Evolutionary conservation across 192 early-diverging fungal species (phyloP), one percentile per base, ranked within the genome.

Genomic region (Thamnidium elegans): DNA sequence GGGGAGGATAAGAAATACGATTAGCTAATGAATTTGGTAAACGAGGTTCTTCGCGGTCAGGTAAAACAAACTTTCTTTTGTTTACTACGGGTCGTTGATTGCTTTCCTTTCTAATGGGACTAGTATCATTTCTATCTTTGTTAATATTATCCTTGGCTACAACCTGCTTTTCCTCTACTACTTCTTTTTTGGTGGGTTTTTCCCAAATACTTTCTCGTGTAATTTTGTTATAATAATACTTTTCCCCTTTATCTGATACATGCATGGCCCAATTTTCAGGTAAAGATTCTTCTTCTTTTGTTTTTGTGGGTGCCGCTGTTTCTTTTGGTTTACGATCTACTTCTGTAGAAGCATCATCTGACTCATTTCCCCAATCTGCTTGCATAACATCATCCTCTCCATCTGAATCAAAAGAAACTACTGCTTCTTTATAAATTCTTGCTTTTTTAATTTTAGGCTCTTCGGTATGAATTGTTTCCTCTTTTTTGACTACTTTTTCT

Each of bases 151-250:
- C 20, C 5, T 50, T 50, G 48, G 6, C 13, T 0, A 15, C 9
- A 54, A 26, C 11, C n/a, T 54, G 21, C 7, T 54, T n/a, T 13
- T 30, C 23, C 11, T 54, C 52, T 54, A 13, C 15, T 21, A 15
- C 1, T 15, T 30, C 30, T 31, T 55, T n/a, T 21, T 31, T 7
- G 20, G 47, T 50, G 34, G 62, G 62, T 19, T 31, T 15, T 20
- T 63, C 48, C 62, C 62, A 63, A 14, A 52, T 17, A 36, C 62
- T 45, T n/a, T 50, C 26, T 32, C 47, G 39, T 7, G 43, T 48
- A 15, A 47, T 52, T 52, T 42, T 46, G n/a, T 63, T 63, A 45
- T 63, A 63, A 26, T 63, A 63, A 23, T 63, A 63, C 1, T 47
- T 36, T 36, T 63, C 62, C n/a, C 62, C 45, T 45, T 63, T 63